A percentile compares a stretch with the other conserved stretches of the same genome.
phyloP scores from a whole-genome alignment of 352 stramenopile genomes.

The Pythium pyrilobum region DNA sequence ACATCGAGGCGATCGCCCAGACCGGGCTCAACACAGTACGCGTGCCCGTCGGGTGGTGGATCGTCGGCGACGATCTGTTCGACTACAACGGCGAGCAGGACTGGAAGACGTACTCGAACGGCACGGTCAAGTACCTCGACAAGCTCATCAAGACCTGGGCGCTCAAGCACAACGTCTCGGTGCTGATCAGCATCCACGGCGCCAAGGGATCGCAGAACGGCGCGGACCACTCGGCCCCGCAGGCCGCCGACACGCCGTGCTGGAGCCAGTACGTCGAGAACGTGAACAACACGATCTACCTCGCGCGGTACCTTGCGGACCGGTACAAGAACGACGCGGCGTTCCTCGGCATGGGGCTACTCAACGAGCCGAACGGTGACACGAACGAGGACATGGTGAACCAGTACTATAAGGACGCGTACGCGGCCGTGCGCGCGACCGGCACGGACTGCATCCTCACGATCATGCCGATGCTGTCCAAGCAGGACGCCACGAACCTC shows the following conservation, averaged over 20 bases:
- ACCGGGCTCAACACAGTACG: slow-evolving; percentile 73
- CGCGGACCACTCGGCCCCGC: slow-evolving; percentile 51
- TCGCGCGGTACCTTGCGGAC: slow-evolving; percentile 22
- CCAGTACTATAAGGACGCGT: slow-evolving; percentile 29
- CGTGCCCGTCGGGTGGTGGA: slow-evolving; percentile 75
- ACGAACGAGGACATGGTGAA: slow-evolving; percentile 21
- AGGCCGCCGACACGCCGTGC: slow-evolving; percentile 4
- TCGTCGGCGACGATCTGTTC: slow-evolving; percentile 48
- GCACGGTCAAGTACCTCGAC: slow-evolving; percentile 43
- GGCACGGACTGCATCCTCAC: slow-evolving; percentile 25
- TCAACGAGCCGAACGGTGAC: slow-evolving; percentile 30
- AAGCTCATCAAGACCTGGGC: slow-evolving; percentile 33
- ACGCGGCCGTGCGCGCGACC: slow-evolving; percentile 18
- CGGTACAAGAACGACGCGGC: slow-evolving; percentile 28
- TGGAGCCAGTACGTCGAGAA: slow-evolving; percentile 23
- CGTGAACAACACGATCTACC: slow-evolving; percentile 26
- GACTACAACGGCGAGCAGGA: slow-evolving; percentile 29
- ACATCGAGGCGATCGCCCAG: slow-evolving; percentile 51
- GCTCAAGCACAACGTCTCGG: slow-evolving; percentile 32
- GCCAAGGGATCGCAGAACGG: slow-evolving; percentile 77
- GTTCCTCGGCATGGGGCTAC: slow-evolving; percentile 34
- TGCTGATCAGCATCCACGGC: slow-evolving; percentile 46
- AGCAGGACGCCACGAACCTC: slow-evolving; percentile 17
- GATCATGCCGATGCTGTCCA: slow-evolving; percentile 22
- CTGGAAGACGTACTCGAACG: slow-evolving; percentile 37